Conservation (phyloP, 345 rosid species). For the Moricandia moricandioides region DNA sequence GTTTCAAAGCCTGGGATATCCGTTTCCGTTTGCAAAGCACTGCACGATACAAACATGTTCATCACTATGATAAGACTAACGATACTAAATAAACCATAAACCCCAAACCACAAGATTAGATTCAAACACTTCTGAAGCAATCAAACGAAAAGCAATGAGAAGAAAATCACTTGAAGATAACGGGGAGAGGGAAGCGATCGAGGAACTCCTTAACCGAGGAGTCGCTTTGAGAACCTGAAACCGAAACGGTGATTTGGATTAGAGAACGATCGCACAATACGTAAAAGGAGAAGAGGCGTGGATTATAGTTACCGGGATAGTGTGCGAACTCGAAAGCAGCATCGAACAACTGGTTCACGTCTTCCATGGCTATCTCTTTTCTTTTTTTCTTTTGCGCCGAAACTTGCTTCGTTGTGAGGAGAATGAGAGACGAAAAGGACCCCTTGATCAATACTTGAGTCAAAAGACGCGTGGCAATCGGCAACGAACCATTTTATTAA, state of each 20-base stretch:
- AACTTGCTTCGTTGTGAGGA: background rate
- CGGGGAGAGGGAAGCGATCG: conserved; percentile 73
- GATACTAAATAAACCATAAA: conserved; percentile 4
- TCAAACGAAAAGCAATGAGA: background rate
- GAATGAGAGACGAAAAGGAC: background rate
- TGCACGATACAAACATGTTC: conserved; percentile 32
- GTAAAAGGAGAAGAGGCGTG: background rate
- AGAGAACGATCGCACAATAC: background rate
- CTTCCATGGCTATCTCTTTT: conserved; percentile 40
- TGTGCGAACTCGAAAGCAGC: conserved; percentile 72
- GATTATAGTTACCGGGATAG: conserved; percentile 50
- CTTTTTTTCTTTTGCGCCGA: background rate
- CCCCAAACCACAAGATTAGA: background rate
- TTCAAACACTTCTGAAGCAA: background rate
- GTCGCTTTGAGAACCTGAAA: conserved; percentile 64
- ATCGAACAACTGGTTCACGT: conserved; percentile 60
- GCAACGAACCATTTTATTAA: background rate
- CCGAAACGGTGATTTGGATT: conserved; percentile 6
- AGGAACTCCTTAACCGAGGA: conserved; percentile 66
- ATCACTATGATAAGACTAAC: background rate
- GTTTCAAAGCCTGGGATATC: conserved; percentile 56
- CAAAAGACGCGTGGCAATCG: conserved; percentile 2
- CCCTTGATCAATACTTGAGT: background rate
- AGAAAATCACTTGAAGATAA: conserved; percentile 53
- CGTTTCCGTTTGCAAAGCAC: conserved; percentile 60